A percentile compares a stretch with the other conserved stretches of the same genome.
Conservation (phyloP, 2,329 filamentous ascomycete genomes). For the Aquanectria penicillioides region DNA sequence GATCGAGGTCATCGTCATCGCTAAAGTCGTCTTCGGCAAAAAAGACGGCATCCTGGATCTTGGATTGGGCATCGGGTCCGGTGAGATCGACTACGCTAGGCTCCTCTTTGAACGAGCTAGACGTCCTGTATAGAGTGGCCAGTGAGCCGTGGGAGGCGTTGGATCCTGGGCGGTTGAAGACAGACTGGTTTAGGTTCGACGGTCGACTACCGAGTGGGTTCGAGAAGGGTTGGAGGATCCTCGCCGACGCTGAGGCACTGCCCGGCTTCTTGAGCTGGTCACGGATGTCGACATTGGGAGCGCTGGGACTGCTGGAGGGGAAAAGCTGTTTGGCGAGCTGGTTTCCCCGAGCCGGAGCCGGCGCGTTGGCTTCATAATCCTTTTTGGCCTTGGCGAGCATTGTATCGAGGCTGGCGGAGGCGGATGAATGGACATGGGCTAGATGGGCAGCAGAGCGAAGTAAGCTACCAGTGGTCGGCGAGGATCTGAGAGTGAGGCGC, state of each 20-base stretch:
- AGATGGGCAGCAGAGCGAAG: slow-evolving; percentile 35
- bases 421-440: slow-evolving; percentile 37
- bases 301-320: slow-evolving; percentile 64
- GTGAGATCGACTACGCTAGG: slow-evolving; percentile 49
- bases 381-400: slow-evolving; percentile 52
- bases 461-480: slow-evolving; percentile 46
- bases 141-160: slow-evolving; percentile 41
- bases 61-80: slow-evolving; percentile 39
- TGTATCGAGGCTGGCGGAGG: slow-evolving; percentile 33
- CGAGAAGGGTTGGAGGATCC: slow-evolving; percentile 42
- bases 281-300: slow-evolving; percentile 58
- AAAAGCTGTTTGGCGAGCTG: slow-evolving; percentile 63
- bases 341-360: slow-evolving; percentile 45
- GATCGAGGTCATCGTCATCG: slow-evolving; percentile 80
- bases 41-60: slow-evolving; percentile 55
- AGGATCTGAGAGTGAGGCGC: slow-evolving; percentile 48
- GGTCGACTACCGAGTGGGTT: slow-evolving; percentile 44
- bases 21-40: slow-evolving; percentile 88
- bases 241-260: slow-evolving; percentile 53
- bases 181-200: slow-evolving; percentile 45
- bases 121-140: slow-evolving; percentile 55
- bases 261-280: slow-evolving; percentile 60
- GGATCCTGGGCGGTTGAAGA: slow-evolving; percentile 21
- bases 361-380: slow-evolving; percentile 50
- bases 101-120: slow-evolving; percentile 57